These are phyloP conservation scores for Rosa multiflora DNA, from an alignment of 306 rosid species.

Conservation along the genomic window DNA sequence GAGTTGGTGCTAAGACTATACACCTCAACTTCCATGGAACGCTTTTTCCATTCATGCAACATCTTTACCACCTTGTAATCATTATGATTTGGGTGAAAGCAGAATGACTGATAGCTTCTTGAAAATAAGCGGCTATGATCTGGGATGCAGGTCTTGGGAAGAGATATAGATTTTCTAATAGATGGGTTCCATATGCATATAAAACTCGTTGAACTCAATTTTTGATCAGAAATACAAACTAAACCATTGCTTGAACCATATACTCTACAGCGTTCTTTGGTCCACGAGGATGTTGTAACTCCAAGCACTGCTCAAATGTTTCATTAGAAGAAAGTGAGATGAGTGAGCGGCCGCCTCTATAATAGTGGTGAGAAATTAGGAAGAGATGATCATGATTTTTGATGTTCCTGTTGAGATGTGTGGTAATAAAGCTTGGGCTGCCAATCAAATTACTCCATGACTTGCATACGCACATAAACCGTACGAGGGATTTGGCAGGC, in stretches of 20 bases:
- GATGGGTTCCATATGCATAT: conserved; percentile 2
- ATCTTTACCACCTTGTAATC: background rate
- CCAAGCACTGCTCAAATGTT: background rate
- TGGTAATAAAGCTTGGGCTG: background rate
- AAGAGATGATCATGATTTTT: background rate
- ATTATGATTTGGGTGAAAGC: background rate
- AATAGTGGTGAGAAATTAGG: background rate
- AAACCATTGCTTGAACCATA: conserved; percentile 7
- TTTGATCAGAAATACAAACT: background rate
- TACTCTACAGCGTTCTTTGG: rapidly evolving
- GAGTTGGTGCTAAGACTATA: background rate
- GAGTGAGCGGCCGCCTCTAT: background rate
- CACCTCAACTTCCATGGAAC: background rate
- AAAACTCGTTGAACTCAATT: background rate
- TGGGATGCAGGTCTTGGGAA: background rate
- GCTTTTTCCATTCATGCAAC: background rate
- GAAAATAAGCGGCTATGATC: no score
- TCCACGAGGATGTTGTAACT: background rate
- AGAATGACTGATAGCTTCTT: background rate
- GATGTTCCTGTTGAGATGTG: background rate
- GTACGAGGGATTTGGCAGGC: background rate
- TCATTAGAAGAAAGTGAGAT: background rate
- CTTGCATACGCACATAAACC: background rate
- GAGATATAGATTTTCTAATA: background rate
- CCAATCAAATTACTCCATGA: background rate